phyloP scores from a whole-genome alignment of 2,329 filamentous ascomycete genomes.

The Aureobasidium sp. region DNA sequence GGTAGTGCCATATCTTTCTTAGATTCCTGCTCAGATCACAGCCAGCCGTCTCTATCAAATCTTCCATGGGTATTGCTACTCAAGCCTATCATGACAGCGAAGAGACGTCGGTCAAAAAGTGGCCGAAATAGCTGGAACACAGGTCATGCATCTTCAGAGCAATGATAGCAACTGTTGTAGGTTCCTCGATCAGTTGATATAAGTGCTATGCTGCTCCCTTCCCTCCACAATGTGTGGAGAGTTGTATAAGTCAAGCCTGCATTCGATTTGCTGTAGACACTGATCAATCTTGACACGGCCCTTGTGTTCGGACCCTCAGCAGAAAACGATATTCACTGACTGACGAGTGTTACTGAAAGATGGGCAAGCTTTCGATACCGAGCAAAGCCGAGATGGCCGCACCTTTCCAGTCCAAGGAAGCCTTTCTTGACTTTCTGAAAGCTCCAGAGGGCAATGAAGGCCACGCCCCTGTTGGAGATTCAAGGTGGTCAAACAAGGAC shows the following conservation, averaged over 20 bases:
- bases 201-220: not conserved
- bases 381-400: slow-evolving; percentile 1
- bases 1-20: not conserved
- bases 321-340: not conserved
- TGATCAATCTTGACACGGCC: not conserved
- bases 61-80: not conserved
- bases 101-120: not conserved
- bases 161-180: not conserved
- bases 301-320: not conserved
- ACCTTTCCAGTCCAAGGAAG: slow-evolving; percentile 11
- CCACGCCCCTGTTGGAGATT: not conserved
- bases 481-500: not conserved
- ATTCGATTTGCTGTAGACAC: not conserved
- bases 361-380: slow-evolving; percentile 9
- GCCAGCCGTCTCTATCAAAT: not conserved
- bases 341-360: not conserved
- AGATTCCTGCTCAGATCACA: not conserved
- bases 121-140: not conserved
- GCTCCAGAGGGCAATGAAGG: slow-evolving; percentile 13
- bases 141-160: not conserved
- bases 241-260: not conserved
- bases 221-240: not conserved
- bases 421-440: slow-evolving; percentile 9
- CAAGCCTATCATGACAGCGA: not conserved
- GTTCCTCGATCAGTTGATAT: not conserved